Conservation (phyloP, 1,284 basidiomycete genomes). For the Leccinum holopus region DNA sequence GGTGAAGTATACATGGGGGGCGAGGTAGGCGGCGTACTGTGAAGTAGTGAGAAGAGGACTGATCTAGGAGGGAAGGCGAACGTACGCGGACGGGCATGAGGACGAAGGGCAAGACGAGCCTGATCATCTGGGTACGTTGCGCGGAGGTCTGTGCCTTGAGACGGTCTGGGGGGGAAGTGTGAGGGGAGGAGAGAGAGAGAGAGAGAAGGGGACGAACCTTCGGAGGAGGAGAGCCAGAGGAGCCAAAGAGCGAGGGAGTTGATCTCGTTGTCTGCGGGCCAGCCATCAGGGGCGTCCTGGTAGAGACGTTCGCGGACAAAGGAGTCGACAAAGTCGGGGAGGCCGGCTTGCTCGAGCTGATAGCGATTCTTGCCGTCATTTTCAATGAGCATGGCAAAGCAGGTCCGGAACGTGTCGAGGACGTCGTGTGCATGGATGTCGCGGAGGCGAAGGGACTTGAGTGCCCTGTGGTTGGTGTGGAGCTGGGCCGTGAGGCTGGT, state of each 20-base stretch:
- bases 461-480: slow-evolving; percentile 39
- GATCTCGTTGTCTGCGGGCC: slow-evolving; percentile 52
- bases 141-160: slow-evolving; percentile 42
- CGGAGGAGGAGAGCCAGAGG: slow-evolving; percentile 57
- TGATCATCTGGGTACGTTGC: slow-evolving; percentile 47
- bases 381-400: slow-evolving; percentile 68
- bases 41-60: slow-evolving; percentile 4
- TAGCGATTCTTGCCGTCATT: slow-evolving; percentile 72
- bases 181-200: not conserved
- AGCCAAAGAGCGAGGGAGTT: slow-evolving; percentile 63
- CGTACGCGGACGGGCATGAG: slow-evolving; percentile 51
- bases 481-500: slow-evolving; percentile 47
- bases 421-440: slow-evolving; percentile 43
- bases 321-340: slow-evolving; percentile 28
- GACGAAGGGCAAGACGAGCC: slow-evolving; percentile 57
- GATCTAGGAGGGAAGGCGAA: slow-evolving; percentile 6
- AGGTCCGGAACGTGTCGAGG: slow-evolving; percentile 44
- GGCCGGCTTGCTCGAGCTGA: slow-evolving; percentile 56
- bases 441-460: slow-evolving; percentile 42
- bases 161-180: slow-evolving; percentile 38
- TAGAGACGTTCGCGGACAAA: slow-evolving; percentile 49
- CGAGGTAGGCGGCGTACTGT: slow-evolving; percentile 56
- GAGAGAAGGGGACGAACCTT: slow-evolving; percentile 36
- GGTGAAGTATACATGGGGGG: slow-evolving; percentile 58
- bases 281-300: slow-evolving; percentile 44